Percentiles rank a stretch among this genome's conserved stretches.
Conservation (phyloP, 202 grass and related monocot genomes). For the Setaria italica region DNA sequence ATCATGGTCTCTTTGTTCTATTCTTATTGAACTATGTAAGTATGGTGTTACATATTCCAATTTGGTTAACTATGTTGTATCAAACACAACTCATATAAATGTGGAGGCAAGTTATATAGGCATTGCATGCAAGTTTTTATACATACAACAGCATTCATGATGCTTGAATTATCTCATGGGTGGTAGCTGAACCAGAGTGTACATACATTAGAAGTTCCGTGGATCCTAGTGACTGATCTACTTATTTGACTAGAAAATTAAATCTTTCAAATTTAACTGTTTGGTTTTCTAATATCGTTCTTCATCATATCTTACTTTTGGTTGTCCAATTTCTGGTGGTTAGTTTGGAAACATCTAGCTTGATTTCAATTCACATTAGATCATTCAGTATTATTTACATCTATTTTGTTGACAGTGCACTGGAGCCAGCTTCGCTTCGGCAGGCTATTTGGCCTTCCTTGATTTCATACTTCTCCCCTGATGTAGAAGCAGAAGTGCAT, state of each 20-base stretch:
- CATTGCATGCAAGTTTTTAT: background rate
- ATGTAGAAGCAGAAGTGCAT: conserved; percentile 58
- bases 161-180: conserved; percentile 2
- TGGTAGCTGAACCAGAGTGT: conserved; percentile 2
- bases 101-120: background rate
- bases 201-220: background rate
- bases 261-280: background rate
- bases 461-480: conserved; percentile 60
- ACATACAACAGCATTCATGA: conserved; percentile 14
- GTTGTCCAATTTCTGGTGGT: background rate
- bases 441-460: conserved; percentile 71
- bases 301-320: conserved; percentile 1
- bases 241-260: background rate
- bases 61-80: background rate
- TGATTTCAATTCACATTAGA: conserved; percentile 5
- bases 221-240: background rate
- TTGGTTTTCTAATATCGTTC: background rate
- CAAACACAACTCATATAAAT: background rate
- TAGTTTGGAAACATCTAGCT: conserved; percentile 11
- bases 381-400: conserved; percentile 25
- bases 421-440: conserved; percentile 67
- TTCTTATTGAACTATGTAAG: background rate
- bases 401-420: conserved; percentile 50
- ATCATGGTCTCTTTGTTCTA: conserved; percentile 5
- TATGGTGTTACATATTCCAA: conserved; percentile 12